These are phyloP conservation scores for Pleodorina starrii DNA, from an alignment of 139 green algal species.

Conservation along the genomic window DNA sequence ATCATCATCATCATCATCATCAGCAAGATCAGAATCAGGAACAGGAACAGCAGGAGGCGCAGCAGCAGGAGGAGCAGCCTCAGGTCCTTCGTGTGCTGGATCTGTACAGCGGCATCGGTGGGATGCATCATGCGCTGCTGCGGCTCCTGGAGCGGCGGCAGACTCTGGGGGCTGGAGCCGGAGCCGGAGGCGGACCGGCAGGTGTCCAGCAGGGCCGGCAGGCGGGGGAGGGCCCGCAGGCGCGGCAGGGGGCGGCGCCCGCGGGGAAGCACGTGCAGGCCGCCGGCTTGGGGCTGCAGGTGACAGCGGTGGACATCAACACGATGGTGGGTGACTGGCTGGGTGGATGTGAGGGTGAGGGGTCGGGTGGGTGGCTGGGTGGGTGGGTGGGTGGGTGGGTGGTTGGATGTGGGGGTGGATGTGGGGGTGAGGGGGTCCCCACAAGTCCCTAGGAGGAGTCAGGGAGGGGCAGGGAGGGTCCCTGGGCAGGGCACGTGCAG, in stretches of 20 bases:
- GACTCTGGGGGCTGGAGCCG: too few species aligned
- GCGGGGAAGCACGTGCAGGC: neutral
- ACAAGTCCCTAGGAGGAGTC: too few species aligned
- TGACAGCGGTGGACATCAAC: constrained; percentile 45
- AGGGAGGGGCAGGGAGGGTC: too few species aligned
- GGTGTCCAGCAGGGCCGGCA: neutral
- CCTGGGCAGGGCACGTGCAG: too few species aligned
- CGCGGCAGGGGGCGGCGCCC: neutral
- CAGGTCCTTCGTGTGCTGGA: constrained; percentile 59
- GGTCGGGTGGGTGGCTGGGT: too few species aligned
- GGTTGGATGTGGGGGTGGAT: too few species aligned
- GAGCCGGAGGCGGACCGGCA: too few species aligned
- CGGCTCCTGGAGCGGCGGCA: neutral
- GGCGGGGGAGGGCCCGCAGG: too few species aligned
- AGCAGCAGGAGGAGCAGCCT: neutral
- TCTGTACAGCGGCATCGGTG: constrained; percentile 80
- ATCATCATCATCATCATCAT: too few species aligned
- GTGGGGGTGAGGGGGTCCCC: too few species aligned
- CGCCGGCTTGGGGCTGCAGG: neutral
- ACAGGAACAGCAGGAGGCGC: neutral
- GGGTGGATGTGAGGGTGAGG: too few species aligned
- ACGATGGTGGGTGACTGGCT: neutral
- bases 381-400: too few species aligned
- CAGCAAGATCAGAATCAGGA: neutral
- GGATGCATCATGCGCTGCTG: constrained; percentile 66